phyloP scores from a whole-genome alignment of 441 rosid genomes.

The Melastoma candidum region DNA sequence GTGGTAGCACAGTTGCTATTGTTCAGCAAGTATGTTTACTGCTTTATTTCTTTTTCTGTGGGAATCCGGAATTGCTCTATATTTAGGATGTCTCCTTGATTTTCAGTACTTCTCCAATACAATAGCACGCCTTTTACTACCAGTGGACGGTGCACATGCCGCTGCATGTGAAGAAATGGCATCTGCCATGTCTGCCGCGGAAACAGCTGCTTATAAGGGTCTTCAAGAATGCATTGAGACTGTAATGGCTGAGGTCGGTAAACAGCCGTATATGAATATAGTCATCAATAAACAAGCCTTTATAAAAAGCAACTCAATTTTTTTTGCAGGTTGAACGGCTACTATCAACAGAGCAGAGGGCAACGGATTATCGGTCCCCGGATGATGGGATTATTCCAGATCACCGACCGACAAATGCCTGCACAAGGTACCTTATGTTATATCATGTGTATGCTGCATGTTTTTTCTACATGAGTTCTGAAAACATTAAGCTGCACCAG shows the following conservation, averaged over 20 bases:
- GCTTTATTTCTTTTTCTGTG: no score
- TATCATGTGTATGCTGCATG: no score
- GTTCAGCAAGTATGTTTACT: conserved; percentile 62
- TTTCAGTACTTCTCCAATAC: conserved; percentile 92
- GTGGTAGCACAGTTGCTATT: conserved; percentile 97
- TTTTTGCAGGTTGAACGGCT: conserved; percentile 71
- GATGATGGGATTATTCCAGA: conserved; percentile 95
- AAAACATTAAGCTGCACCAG: no score
- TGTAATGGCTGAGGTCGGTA: conserved; percentile 95
- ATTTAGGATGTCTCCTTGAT: conserved; percentile 10
- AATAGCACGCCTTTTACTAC: conserved; percentile 88
- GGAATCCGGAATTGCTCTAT: no score
- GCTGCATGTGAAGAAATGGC: conserved; percentile 99
- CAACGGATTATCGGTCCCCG: conserved; percentile 86
- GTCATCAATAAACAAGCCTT: no score
- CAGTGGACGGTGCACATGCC: conserved; percentile 98
- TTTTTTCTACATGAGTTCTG: no score
- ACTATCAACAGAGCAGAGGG: conserved; percentile 88
- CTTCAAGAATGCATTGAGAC: conserved; percentile 99
- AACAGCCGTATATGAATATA: conserved; percentile 6
- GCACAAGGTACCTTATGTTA: conserved; percentile 58
- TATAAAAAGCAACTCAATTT: conserved; percentile 4
- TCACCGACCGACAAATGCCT: conserved; percentile 97
- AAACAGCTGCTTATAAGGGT: conserved; percentile 96
- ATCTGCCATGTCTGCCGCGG: conserved; percentile 92